These are phyloP conservation scores for Neocatenulostroma microsporum DNA, from an alignment of 2,329 filamentous ascomycete genomes.

Conservation along the genomic window DNA sequence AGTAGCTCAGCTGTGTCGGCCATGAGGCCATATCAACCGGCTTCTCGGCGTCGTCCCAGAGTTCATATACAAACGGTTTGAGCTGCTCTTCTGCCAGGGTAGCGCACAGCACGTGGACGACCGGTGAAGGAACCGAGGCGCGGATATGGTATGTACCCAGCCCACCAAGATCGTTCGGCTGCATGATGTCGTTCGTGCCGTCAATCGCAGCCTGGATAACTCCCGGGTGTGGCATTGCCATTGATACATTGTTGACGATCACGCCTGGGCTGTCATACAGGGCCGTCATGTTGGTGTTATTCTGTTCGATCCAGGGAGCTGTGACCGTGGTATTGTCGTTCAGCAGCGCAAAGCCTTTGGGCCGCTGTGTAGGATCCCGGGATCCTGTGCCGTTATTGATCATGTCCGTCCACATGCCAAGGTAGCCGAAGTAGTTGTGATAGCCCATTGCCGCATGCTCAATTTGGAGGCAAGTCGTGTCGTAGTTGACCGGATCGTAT, in stretches of 20 bases:
- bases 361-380: slow-evolving; percentile 42
- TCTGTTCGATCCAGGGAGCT: slow-evolving; percentile 60
- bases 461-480: slow-evolving; percentile 58
- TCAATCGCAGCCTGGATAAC: slow-evolving; percentile 58
- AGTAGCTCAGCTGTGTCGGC: slow-evolving; percentile 7
- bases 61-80: slow-evolving; percentile 54
- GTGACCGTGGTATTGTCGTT: slow-evolving; percentile 66
- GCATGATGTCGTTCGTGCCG: slow-evolving; percentile 57
- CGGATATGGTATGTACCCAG: slow-evolving; percentile 61
- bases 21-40: slow-evolving; percentile 12
- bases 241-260: slow-evolving; percentile 65
- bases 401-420: slow-evolving; percentile 43
- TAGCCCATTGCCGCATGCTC: slow-evolving; percentile 62
- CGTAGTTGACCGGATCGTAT: slow-evolving; percentile 35
- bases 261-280: slow-evolving; percentile 46
- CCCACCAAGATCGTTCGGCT: slow-evolving; percentile 54
- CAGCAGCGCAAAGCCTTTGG: slow-evolving; percentile 54
- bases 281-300: slow-evolving; percentile 50
- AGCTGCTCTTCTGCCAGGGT: slow-evolving; percentile 56
- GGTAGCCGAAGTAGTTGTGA: slow-evolving; percentile 55
- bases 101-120: slow-evolving; percentile 65
- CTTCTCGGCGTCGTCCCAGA: slow-evolving; percentile 45
- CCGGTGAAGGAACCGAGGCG: slow-evolving; percentile 63
- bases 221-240: slow-evolving; percentile 68
- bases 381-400: slow-evolving; percentile 38